Evolutionary conservation across 331 rosid species (phyloP), one percentile per base, ranked within the genome.

Genomic region (Quercus phellos): DNA sequence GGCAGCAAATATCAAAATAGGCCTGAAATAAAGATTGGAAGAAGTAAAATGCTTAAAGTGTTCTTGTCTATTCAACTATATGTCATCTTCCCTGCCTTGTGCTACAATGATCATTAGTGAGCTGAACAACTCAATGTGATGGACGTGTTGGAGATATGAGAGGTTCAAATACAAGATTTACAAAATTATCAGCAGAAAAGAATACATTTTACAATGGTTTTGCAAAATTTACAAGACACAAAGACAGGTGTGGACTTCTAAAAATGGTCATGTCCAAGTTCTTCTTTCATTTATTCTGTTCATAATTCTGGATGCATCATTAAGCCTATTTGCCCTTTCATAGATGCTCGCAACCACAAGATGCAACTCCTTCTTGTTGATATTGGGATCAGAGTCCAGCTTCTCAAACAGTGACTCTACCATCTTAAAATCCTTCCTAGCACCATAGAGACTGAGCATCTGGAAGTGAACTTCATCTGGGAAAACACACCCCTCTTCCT

Each of bases 401-500:
- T 76, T 89, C 89, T 88, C 89, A 80, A 89, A 94, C 78, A 90
- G 77, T 22, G 85, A 73, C 76, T 90, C 97, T 7, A 90, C 85
- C 84, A 70, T 85, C 74, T 72, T 68, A 74, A 89, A 90, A 85
- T 94, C 91, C 80, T 76, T 84, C 70, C 88, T 88, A 19, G 90
- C 97, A 1, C 97, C 97, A 29, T 87, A 86, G 22, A 94, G 88
- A 85, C 92, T 85, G 26, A 92, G 91, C 95, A 89, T 94, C 83
- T 89, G 97, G 85, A 94, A 92, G 85, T 94, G 97, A 81, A 92
- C 94, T 80, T 92, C 95, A 1, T 94, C 93, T 0, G 92, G 81
- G 78, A 92, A 92, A 79, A 90, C 88, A 81, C 98, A 90, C 68
- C 92, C 95, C 77, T 90, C 88, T 54, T 89, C 92, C 74, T 86